Evolutionary conservation across 2,329 filamentous ascomycete species (phyloP).

Genomic region (Herpomyces periplanetae): DNA sequence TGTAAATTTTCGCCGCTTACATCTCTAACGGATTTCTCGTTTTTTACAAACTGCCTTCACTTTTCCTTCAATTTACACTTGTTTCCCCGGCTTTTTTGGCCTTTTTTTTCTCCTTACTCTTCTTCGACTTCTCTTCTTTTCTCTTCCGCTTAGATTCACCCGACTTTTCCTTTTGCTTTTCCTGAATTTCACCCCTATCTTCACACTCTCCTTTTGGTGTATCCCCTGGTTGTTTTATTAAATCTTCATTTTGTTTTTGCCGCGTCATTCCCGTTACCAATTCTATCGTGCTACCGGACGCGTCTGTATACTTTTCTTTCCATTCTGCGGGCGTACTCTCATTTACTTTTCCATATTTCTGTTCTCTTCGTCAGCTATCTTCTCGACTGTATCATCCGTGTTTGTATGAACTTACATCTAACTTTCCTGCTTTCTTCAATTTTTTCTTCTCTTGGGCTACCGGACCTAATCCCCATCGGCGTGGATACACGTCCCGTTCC

Average conservation of each 20-base stretch:
- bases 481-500: slow-evolving; percentile 90
- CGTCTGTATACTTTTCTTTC: slow-evolving; percentile 63
- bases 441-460: slow-evolving; percentile 95
- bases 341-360: slow-evolving; percentile 71
- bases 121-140: slow-evolving; percentile 46
- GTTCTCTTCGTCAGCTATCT: slow-evolving; percentile 6
- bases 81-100: slow-evolving; percentile 7
- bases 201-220: slow-evolving; percentile 7
- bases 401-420: slow-evolving; percentile 19
- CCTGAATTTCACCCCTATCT: slow-evolving; percentile 11
- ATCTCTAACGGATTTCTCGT: too few relatives aligned
- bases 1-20: too few relatives aligned
- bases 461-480: slow-evolving; percentile 79
- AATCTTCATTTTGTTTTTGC: slow-evolving; percentile 8
- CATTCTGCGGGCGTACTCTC: slow-evolving; percentile 75
- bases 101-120: slow-evolving; percentile 27
- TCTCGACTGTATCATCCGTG: slow-evolving; percentile 1
- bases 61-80: slow-evolving; percentile 6
- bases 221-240: slow-evolving; percentile 8
- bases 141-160: slow-evolving; percentile 20
- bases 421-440: slow-evolving; percentile 85
- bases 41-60: too few relatives aligned
- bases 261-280: slow-evolving; percentile 10
- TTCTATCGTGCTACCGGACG: slow-evolving; percentile 9
- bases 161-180: slow-evolving; percentile 12